These are phyloP conservation scores for Plantago rigida DNA, from an alignment of 305 asterid genomes.

Conservation along the genomic window DNA sequence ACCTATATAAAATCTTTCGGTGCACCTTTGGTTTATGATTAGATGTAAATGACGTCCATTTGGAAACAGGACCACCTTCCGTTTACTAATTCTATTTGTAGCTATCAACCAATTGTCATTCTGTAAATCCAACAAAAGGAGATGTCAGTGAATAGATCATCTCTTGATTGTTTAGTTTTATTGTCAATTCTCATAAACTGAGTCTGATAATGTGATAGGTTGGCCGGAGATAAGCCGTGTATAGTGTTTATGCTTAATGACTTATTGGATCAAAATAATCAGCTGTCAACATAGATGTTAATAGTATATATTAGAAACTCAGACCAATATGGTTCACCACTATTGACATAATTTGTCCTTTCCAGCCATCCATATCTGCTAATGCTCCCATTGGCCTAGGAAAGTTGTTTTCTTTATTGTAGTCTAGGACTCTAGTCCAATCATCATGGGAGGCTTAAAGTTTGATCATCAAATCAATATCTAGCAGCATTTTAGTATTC, in stretches of 20 bases:
- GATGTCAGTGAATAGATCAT: constrained; percentile 21
- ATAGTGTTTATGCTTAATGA: neutral
- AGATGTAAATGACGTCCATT: constrained; percentile 2
- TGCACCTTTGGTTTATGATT: constrained; percentile 9
- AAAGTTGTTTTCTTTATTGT: neutral
- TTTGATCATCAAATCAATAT: neutral
- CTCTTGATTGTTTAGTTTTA: neutral
- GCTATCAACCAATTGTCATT: constrained; percentile 15
- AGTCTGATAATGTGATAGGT: constrained; percentile 23
- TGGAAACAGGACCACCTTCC: constrained; percentile 11
- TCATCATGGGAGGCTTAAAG: constrained; percentile 20
- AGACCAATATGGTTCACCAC: neutral
- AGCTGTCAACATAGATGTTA: constrained; percentile 9
- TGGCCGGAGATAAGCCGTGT: constrained; percentile 26
- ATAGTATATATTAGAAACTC: neutral
- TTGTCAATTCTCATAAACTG: constrained; percentile 7
- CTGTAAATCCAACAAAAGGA: constrained; percentile 8
- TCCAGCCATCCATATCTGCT: constrained; percentile 7
- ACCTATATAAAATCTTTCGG: constrained; percentile 5
- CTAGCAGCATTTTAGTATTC: neutral
- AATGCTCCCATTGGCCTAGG: constrained; percentile 9
- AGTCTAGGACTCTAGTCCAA: constrained; percentile 9
- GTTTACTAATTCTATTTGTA: constrained; percentile 3
- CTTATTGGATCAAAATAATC: neutral
- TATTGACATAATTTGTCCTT: neutral